Evolutionary conservation across 2,329 filamentous ascomycete genomes (phyloP), one percentile per base, ranked within the genome.

Genomic region (Rhinocladiella mackenziei): DNA sequence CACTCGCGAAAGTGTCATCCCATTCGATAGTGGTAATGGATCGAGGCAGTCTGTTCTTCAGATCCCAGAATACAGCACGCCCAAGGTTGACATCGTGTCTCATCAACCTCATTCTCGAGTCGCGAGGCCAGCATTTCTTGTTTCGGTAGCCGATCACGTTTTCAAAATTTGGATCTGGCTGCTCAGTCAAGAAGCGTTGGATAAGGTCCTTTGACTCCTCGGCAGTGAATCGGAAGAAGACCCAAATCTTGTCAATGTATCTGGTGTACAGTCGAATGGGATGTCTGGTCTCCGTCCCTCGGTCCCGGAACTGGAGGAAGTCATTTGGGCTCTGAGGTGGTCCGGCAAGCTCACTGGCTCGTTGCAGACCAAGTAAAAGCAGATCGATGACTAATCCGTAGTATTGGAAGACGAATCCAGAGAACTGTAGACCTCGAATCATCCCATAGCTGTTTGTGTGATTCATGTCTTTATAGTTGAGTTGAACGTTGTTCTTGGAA

Each of bases 401-500:
- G 74, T 89, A 98, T 63, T 98, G 92, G 77, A 98, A 98, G 15
- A 98, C 92, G 53, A 98, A 98, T 0, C 88, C 92, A 1, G 92
- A 96, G 69, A 98, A 98, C 56, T 98, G 94, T 11, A 98, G 76
- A 57, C 94, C 92, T 60, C 92, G 88, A 59, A 98, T 96, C 84
- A 98, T 86, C 57, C 92, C 92, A 62, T 97, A 98, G 62, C 88
- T 94, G 69, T 98, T 98, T 62, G 94, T 92, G 61, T 98, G 92
- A 62, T 96, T 97, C 92, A 98, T 98, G 59, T 98, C 92, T 72
- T 98, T 98, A 75, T 98, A 98, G 51, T 94, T 96, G 52, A 98
- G 78, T 64, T 96, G 91, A 9, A 98, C 92, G 62, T 98, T 98
- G 74, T 98, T 98, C 78, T 98, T 98, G 26, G 91, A 89, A 1